Evolutionary conservation across 106 monocot species (phyloP).

Genomic region (Dendrobium officinale): DNA sequence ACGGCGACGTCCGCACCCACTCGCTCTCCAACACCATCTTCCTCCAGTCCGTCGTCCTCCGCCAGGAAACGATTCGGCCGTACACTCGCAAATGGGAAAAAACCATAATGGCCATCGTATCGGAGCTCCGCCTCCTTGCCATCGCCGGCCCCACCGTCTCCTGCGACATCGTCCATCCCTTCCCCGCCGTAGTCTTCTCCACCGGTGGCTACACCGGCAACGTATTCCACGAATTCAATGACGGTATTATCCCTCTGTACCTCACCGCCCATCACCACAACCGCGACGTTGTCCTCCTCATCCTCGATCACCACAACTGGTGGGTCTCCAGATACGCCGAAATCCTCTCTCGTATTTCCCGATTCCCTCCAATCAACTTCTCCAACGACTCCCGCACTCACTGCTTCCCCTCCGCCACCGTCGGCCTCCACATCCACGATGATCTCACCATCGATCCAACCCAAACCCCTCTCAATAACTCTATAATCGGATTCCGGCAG

Average conservation of each 20-base stretch:
- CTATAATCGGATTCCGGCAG: conserved; percentile 31
- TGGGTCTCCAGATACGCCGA: conserved; percentile 52
- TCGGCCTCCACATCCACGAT: conserved; percentile 60
- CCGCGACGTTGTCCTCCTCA: conserved; percentile 38
- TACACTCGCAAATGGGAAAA: conserved; percentile 67
- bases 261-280: conserved; percentile 39
- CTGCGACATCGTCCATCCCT: conserved; percentile 50
- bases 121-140: conserved; percentile 32
- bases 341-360: conserved; percentile 41
- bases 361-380: conserved; percentile 33
- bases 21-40: conserved; percentile 21
- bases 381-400: conserved; percentile 32
- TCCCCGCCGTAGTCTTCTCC: conserved; percentile 61
- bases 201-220: conserved; percentile 82
- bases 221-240: conserved; percentile 64
- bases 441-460: conserved; percentile 36
- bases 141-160: neutral
- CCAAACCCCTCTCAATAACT: conserved; percentile 14
- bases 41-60: neutral
- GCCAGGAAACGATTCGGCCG: conserved; percentile 20
- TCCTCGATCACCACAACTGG: conserved; percentile 51
- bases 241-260: conserved; percentile 59
- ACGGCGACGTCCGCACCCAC: conserved; percentile 30
- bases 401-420: conserved; percentile 49
- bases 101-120: conserved; percentile 25